Percentiles rank a stretch among this genome's conserved stretches.
Evolutionary conservation across 2,329 filamentous ascomycete species (phyloP).

Genomic region (Colletotrichum sp.): DNA sequence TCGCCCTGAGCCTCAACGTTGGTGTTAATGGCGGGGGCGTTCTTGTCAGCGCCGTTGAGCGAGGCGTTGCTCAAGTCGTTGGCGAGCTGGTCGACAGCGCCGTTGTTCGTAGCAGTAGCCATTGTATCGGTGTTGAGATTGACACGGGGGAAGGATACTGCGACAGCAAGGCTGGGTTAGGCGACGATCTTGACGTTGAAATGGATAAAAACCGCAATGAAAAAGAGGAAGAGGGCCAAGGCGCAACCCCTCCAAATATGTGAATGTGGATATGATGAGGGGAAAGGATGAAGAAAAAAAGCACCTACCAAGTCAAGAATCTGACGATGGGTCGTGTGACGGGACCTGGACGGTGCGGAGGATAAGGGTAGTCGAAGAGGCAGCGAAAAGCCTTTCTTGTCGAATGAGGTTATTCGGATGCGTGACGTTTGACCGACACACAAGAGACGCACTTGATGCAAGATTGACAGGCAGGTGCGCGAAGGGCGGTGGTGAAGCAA

Average conservation of each 20-base stretch:
- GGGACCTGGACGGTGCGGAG: background rate
- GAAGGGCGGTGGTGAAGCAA: slow-evolving; percentile 20
- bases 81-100: slow-evolving; percentile 80
- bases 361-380: slow-evolving; percentile 1
- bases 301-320: slow-evolving; percentile 20
- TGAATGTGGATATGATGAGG: background rate
- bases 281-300: background rate
- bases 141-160: slow-evolving; percentile 17
- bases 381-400: slow-evolving; percentile 12
- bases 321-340: slow-evolving; percentile 14
- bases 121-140: slow-evolving; percentile 49
- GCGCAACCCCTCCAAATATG: background rate
- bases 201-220: background rate
- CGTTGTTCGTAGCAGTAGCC: slow-evolving; percentile 62
- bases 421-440: slow-evolving; percentile 24
- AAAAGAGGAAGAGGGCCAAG: background rate
- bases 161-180: background rate
- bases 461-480: slow-evolving; percentile 21
- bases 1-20: slow-evolving; percentile 63
- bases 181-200: background rate
- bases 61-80: slow-evolving; percentile 76
- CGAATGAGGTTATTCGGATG: slow-evolving; percentile 9
- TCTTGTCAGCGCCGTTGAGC: slow-evolving; percentile 71
- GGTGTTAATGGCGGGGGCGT: slow-evolving; percentile 74
- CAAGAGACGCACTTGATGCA: slow-evolving; percentile 16